Evolutionary conservation across 495 filamentous ascomycete genomes (phyloP), one percentile per base, ranked within the genome.

Genomic region (Aspergillus affinis): DNA sequence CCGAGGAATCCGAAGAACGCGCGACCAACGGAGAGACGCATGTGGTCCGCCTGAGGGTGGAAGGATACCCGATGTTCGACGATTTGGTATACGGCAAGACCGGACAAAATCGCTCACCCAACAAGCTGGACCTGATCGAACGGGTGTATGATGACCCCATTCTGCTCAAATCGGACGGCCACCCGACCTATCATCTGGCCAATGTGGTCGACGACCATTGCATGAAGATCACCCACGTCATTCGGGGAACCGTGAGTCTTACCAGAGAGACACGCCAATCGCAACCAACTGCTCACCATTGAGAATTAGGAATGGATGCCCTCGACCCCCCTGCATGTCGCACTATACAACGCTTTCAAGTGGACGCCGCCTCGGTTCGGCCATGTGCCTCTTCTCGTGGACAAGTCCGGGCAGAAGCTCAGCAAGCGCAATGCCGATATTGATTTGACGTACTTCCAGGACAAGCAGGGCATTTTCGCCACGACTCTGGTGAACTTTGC

Each of bases 161-260:
- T 62, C 77, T 98, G 48, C 71, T 96, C 27, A 98, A 98, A 73
- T 86, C 86, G 8, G 94, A 98, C 67, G 92, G 92, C 0, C 86
- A 88, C 54, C 94, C 94, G 1, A 98, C 94, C 9, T 98, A 98
- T 68, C 94, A 98, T 71, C 86, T 98, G 55, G 94, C 94, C 4
- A 98, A 97, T 72, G 93, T 98, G 23, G 88, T 98, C 20, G 94
- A 98, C 71, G 94, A 98, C 71, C 90, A 95, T 69, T 75, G 83
- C 52, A 98, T 98, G 94, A 72, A 89, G 54, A 95, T 98, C 67
- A 98, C 92, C 4, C 93, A 97, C 74, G 95, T 98, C 23, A 89
- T 98, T 54, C 85, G 94, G 46, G 94, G 91, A 52, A 84, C 87
- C 8, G 91, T 90, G 73, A 70, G 87, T 72, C 20, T 15, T 32